Percentiles rank a stretch among this genome's conserved stretches.
Evolutionary conservation across 1,284 basidiomycete genomes (phyloP).

Genomic region (Fomitopsis betulina): DNA sequence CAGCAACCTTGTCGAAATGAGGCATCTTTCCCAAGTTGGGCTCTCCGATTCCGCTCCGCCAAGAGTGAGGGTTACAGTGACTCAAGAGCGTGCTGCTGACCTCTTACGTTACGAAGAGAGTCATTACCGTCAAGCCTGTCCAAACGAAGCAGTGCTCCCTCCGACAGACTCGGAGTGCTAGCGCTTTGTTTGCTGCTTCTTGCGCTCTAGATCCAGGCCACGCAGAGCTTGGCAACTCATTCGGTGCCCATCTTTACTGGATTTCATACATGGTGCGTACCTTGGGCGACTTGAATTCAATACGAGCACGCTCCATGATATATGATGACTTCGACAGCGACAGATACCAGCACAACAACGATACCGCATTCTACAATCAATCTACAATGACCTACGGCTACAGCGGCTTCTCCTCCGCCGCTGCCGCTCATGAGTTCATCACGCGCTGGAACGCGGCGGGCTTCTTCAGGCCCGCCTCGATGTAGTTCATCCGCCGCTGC

Average conservation of each 20-base stretch:
- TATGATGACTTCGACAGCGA: not conserved
- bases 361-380: not conserved
- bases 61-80: no score
- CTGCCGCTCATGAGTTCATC: slow-evolving; percentile 1
- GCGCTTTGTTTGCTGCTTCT: slow-evolving; percentile 2
- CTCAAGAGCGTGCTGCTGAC: no score
- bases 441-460: slow-evolving; percentile 20
- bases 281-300: not conserved
- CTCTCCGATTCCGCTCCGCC: no score
- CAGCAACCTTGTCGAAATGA: no score
- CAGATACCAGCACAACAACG: not conserved
- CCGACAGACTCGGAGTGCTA: slow-evolving; percentile 5
- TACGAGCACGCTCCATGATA: not conserved
- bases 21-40: no score
- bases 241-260: not conserved
- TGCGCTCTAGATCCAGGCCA: not conserved
- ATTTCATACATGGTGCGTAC: not conserved
- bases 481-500: slow-evolving; percentile 29
- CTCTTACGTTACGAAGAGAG: not conserved
- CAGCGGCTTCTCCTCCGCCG: no score
- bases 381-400: not conserved
- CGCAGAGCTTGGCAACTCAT: not conserved
- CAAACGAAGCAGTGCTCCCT: slow-evolving; percentile 25
- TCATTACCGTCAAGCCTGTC: slow-evolving; percentile 9
- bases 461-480: slow-evolving; percentile 31